Evolutionary conservation across 441 rosid species (phyloP), one percentile per base, ranked within the genome.

Genomic region (Omphalea diandra): DNA sequence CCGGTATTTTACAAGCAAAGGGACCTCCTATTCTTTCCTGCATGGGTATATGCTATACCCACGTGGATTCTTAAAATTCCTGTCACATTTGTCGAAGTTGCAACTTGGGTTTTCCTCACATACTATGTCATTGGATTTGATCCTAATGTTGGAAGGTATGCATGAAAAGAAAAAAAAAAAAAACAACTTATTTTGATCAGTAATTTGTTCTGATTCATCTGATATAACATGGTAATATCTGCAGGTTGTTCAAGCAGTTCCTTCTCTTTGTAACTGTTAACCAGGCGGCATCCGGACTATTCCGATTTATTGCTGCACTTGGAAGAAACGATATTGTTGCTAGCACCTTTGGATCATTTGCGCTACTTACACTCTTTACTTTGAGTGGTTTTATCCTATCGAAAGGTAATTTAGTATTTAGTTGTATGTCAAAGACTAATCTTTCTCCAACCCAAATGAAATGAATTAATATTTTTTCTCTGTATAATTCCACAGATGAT

Each of bases 21-120:
- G n/a, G n/a, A n/a, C n/a, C n/a, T n/a, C n/a, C n/a, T n/a, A n/a
- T n/a, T n/a, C n/a, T n/a, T n/a, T n/a, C n/a, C n/a, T n/a, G n/a
- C 95, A 0, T 93, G 95, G 97, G 83, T 84, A 4, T 93, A 79
- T 75, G 62, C 93, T 47, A 72, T 93, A 41, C 98, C 98, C n/a
- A 70, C 83, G 24, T 89, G 96, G 97, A 78, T 93, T 72, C 83
- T 91, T 26, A 89, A 89, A 79, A 84, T 88, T 54, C 96, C 96
- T 3, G 70, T 89, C 46, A 67, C 89, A 47, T 59, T 89, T 17
- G 17, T 78, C 18, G 94, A 93, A 76, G 91, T 83, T 22, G 89
- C 83, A 20, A 82, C 63, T n/a, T n/a, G n/a, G n/a, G n/a, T n/a
- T n/a, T n/a, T n/a, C n/a, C n/a, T n/a, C n/a, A n/a, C n/a, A n/a